Evolutionary conservation across 805 yeast genomes (phyloP).

Genomic region (Candida germanica): DNA sequence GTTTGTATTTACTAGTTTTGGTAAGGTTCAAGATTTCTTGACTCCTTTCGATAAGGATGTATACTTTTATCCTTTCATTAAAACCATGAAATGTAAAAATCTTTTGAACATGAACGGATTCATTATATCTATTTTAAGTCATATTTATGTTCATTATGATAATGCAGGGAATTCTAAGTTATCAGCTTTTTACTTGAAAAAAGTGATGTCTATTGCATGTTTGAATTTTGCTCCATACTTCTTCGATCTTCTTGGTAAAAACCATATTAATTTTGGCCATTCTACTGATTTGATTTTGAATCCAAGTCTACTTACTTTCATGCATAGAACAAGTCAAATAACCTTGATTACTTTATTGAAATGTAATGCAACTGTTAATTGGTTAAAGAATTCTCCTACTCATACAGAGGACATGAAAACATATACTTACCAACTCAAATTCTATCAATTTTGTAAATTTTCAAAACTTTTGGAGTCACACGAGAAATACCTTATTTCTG

Average conservation of each 20-base stretch:
- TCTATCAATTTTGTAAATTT: constrained; percentile 22
- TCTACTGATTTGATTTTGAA: constrained; percentile 41
- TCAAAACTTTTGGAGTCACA: constrained; percentile 23
- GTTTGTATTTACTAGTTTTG: constrained; percentile 28
- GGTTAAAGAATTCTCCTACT: constrained; percentile 16
- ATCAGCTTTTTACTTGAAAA: constrained; percentile 34
- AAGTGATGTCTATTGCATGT: constrained; percentile 20
- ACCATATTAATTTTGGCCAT: constrained; percentile 36
- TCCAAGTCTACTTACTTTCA: constrained; percentile 29
- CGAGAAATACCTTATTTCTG: constrained; percentile 18
- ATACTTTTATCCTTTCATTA: constrained; percentile 19
- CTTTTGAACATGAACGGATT: constrained; percentile 28
- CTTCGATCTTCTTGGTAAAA: constrained; percentile 27
- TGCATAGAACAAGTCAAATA: constrained; percentile 29
- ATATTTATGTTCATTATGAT: constrained; percentile 42
- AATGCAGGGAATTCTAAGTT: constrained; percentile 19
- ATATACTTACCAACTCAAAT: constrained; percentile 18
- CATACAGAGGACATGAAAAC: constrained; percentile 19
- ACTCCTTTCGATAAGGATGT: constrained; percentile 16
- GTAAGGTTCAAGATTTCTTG: constrained; percentile 18
- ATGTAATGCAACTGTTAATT: constrained; percentile 20
- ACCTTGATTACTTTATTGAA: constrained; percentile 22
- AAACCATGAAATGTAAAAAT: constrained; percentile 24
- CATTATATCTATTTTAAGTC: constrained; percentile 24
- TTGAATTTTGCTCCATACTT: constrained; percentile 32